Base-by-base conservation (phyloP, 2,329 filamentous ascomycete genomes). In the Arachnopeziza araneosa region DNA sequence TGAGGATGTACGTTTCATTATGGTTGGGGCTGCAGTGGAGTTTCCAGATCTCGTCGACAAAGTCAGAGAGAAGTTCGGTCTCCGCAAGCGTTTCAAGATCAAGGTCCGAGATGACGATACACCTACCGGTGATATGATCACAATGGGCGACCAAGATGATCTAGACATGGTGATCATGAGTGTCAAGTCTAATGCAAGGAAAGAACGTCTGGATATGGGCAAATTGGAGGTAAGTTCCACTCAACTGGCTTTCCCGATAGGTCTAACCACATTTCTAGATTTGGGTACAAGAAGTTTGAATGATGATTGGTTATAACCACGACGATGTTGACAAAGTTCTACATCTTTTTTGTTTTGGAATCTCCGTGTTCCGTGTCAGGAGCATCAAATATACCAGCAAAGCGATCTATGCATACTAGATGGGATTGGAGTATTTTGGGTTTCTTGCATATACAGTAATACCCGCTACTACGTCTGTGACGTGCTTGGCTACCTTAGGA, bases 91-190 rank as follows among this genome's bases (percentile, higher is more conserved):
- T 60, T 93, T 97, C 78, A 96, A 93, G 80, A 88, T 97, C 75
- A 95, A 95, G 79, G 85, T 93, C 68, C 85, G 83, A 70, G 91
- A 96, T 64, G 95, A 98, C 67, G 89, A 91, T 67, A 75, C 79
- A 62, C 83, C 83, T 0, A 81, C 88, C 58, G 89, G 89, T 2
- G 93, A 98, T 71, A 93, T 97, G 89, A 96, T 99, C 71, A 97
- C 93, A 32, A 88, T 99, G 84, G 92, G 89, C 30, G 95, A 99
- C 74, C 91, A 97, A 74, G 95, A 99, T 70, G 95, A 99, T 77
- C 76, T 97, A 64, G 93, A 98, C 55, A 90, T 97, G 85, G 86
- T 91, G 26, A 81, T 98, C 57, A 82, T 84, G 73, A 83, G 79
- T 53, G 86, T 87, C 7, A 90, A 85, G 74, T 82, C 83, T 55